Base-by-base conservation (phyloP, 2,329 filamentous ascomycete genomes). In the Botrytis paeoniae region DNA sequence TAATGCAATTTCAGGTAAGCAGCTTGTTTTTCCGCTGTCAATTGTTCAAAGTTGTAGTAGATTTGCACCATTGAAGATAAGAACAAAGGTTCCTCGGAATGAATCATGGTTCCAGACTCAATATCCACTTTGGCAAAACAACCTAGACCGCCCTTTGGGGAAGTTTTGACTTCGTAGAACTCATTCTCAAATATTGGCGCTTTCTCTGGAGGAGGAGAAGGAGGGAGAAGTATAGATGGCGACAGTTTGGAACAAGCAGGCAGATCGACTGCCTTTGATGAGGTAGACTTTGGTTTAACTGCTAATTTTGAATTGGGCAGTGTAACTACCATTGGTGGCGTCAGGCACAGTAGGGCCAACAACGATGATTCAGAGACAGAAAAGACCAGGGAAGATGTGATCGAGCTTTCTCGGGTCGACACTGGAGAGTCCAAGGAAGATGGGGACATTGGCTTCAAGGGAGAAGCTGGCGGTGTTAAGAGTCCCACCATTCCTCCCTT, bases 71-170 rank as follows among this genome's bases (percentile, higher is more conserved):
- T 62, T 3, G 48, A 72, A n/a, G 75, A 74, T 35, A 68, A 70
- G 66, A 81, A 77, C 3, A 81, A 59, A 12, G 79, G 75, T n/a
- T 72, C 70, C 66, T 81, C 80, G 2, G 66, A 60, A 35, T 78
- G 76, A 54, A 81, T 76, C 25, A 77, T 54, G 0, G 76, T 79
- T 10, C 65, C 76, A 16, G 60, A 60, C 35, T 75, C 62, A 41
- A 81, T 80, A 39, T 79, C 73, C n/a, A 71, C 76, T 2, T 59
- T 71, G 29, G 80, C 78, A 71, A 81, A 81, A 7, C 77, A 78
- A 65, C 79, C 80, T 65, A 78, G 76, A 16, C 80, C 80, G 10
- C 76, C 76, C 45, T 79, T 79, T 14, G 71, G 69, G 4, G 79
- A 79, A 37, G 57, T 61, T 16, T 73, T 73, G 20, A 79, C 77